Base-by-base conservation (phyloP, 2,329 filamentous ascomycete genomes). In the Aspergillus calidoustus region DNA sequence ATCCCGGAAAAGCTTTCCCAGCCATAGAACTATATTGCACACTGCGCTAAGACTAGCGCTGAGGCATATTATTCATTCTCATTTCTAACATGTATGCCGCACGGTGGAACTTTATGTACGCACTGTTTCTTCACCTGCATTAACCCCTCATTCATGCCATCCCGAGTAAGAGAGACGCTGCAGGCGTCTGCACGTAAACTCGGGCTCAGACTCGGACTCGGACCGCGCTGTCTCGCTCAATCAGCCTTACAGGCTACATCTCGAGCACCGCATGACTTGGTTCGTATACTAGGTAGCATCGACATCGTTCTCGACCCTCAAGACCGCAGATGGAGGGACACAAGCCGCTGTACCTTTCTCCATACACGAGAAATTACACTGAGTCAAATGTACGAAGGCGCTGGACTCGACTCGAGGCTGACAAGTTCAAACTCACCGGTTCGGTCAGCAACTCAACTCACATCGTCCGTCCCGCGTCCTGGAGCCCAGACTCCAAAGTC, bases 41-140 rank as follows among this genome's bases (percentile, higher is more conserved):
- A 17, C 34, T 17, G 5, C 43, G 11, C 28, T 25, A 15, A 23
- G 19, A 48, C 46, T 23, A 46, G 19, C 17, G 43, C 11, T 56
- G 54, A 38, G 54, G 7, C 19, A 56, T 56, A 41, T 57, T 57
- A 57, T 50, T 50, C 54, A 57, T 49, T 50, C 30, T 34, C 23
- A 57, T 57, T 57, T 47, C 54, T 50, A 57, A 57, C 22, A n/a
- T 38, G 13, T 49, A 57, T 44, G 54, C 46, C 30, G 38, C 19
- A 8, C 15, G 30, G 54, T 56, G 46, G 54, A 17, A 30, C 52
- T 52, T 34, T 28, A 43, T 41, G 23, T 43, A 22, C 38, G 34
- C 46, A 13, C 46, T 19, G n/a, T 47, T 47, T 46, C 43, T 46
- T 54, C 34, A 54, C 51, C 34, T 54, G 51, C 51, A 54, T 54